phyloP scores from a whole-genome alignment of 2,329 filamentous ascomycete species.

The Harringtonia aguacate region DNA sequence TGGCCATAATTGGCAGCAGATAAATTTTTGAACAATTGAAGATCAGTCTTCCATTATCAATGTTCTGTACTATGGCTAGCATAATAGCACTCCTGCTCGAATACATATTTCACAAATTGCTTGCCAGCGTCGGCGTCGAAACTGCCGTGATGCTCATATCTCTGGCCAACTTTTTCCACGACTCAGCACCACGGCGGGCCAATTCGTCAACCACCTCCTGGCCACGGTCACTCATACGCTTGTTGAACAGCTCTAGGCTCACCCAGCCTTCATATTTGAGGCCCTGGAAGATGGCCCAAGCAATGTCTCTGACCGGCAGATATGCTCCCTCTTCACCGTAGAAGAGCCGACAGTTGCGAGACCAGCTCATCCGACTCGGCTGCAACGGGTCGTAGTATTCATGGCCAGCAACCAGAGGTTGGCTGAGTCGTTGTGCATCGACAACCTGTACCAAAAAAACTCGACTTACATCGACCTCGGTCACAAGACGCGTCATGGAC shows the following conservation, averaged over 20 bases:
- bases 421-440: conserved; percentile 42
- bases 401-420: conserved; percentile 39
- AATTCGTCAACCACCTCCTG: conserved; percentile 35
- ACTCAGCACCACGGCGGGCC: conserved; percentile 36
- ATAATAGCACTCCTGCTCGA: too few relatives aligned
- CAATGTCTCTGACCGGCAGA: conserved; percentile 43
- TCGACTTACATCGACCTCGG: conserved; percentile 37
- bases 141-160: neutral
- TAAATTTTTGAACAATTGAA: neutral
- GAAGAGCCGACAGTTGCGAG: conserved; percentile 49
- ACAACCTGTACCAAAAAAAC: conserved; percentile 54
- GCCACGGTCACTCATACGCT: conserved; percentile 34
- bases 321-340: conserved; percentile 50
- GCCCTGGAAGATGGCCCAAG: conserved; percentile 40
- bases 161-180: conserved; percentile 31
- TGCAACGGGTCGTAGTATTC: conserved; percentile 41
- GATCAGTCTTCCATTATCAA: too few relatives aligned
- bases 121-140: too few relatives aligned
- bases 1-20: neutral
- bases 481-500: conserved; percentile 33
- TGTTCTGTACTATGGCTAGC: too few relatives aligned
- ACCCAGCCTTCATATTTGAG: conserved; percentile 49
- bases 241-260: conserved; percentile 49
- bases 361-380: conserved; percentile 53
- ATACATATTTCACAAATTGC: too few relatives aligned